Evolutionary conservation across 768 basidiomycete genomes (phyloP).

Genomic region (Lactarius indigo): DNA sequence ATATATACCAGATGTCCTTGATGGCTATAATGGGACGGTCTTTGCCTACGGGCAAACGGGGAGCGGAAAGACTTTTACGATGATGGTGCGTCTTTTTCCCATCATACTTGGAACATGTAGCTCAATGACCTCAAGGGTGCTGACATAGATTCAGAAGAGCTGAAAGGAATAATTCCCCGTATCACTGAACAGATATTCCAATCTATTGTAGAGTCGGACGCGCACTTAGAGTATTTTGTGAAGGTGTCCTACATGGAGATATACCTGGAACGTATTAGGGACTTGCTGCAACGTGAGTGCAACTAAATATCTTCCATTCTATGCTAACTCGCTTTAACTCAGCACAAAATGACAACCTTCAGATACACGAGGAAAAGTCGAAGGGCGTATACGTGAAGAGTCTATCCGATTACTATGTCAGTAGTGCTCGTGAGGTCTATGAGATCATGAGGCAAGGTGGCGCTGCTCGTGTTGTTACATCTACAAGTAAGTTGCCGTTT

Average conservation of each 20-base stretch:
- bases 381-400: constrained; percentile 98
- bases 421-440: constrained; percentile 92
- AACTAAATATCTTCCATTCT: neutral
- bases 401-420: constrained; percentile 96
- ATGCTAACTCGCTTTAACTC: neutral
- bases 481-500: constrained; percentile 68
- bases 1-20: constrained; percentile 78
- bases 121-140: constrained; percentile 61
- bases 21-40: constrained; percentile 96
- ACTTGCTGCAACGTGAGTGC: constrained; percentile 88
- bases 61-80: constrained; percentile 91
- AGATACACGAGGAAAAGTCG: constrained; percentile 97
- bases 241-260: constrained; percentile 99
- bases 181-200: constrained; percentile 99
- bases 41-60: constrained; percentile 89
- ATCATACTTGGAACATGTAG: neutral
- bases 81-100: constrained; percentile 70
- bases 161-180: constrained; percentile 95
- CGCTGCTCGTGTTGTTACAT: constrained; percentile 83
- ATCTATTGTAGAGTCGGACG: constrained; percentile 92
- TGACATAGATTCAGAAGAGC: constrained; percentile 90
- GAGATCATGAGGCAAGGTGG: constrained; percentile 99
- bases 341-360: constrained; percentile 98
- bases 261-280: constrained; percentile 93
- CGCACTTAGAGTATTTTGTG: constrained; percentile 95